Evolutionary conservation across 1,139 yeast species (phyloP), one percentile per base, ranked within the genome.

Genomic region (Candida mesenterica): DNA sequence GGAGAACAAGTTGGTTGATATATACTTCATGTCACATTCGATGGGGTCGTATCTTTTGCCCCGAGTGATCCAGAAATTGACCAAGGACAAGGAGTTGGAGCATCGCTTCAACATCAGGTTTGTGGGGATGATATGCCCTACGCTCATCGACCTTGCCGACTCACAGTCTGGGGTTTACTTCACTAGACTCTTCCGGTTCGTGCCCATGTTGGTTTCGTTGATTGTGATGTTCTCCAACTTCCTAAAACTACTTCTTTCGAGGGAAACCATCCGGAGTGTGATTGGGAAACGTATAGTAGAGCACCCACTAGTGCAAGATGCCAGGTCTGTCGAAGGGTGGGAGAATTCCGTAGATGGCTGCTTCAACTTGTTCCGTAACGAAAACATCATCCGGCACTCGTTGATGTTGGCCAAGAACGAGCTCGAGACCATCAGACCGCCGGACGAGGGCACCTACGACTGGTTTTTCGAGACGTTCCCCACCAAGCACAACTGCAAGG

Each of bases 71-170:
- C 48, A 53, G 29, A 40, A 34, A 24, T 39, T 65, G 25, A 25
- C 49, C 14, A 44, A 50, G 7, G 65, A 60, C 37, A 23, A 36
- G 1, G 53, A 50, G 7, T 34, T 62, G 25, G 22, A 34, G 2
- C 50, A 40, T 7, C 45, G 44, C 28, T 45, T 58, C 31, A 32
- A 42, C 3, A 44, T 70, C 28, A 54, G 56, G 37, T 68, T 78
- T 37, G 65, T 72, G n/a, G 86, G 86, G 0, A 57, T 82, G 37
- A 60, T 81, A 12, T 79, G 83, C 29, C 89, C 89, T 1, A 79
- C 89, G 0, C 65, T 82, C 15, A 62, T 67, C 16, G 79, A 79
- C 43, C 75, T 82, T 24, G 73, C 74, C 13, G 53, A 57, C 30
- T 76, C 83, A 3, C 59, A 55, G 8, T 72, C 76, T 14, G 89